Conservation (phyloP, 495 filamentous ascomycete genomes). For the Trichodelitschia bisporula region DNA sequence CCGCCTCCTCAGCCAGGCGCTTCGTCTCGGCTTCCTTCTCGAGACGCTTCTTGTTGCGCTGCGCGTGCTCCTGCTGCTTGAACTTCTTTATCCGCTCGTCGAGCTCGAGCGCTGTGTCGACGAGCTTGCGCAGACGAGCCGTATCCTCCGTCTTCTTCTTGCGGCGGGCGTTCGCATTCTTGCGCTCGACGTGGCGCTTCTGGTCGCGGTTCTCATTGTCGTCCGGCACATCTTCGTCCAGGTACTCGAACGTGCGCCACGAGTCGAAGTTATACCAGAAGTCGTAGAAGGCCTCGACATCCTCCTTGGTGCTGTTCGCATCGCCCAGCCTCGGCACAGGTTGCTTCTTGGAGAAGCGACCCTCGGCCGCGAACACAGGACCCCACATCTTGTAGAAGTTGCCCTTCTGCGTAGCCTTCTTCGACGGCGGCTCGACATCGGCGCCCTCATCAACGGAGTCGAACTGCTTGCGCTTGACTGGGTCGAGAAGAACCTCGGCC, state of each 20-base stretch:
- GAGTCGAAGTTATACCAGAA: conserved; percentile 99
- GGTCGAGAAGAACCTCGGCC: conserved; percentile 77
- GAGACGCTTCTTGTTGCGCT: conserved; percentile 77
- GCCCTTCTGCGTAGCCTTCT: conserved; percentile 63
- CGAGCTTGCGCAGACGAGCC: conserved; percentile 59
- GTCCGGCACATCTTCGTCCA: conserved; percentile 94
- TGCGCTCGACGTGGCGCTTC: conserved; percentile 90
- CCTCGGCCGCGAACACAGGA: conserved; percentile 68
- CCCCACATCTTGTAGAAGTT: conserved; percentile 91
- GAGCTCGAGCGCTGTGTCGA: conserved; percentile 56
- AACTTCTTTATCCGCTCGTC: conserved; percentile 97
- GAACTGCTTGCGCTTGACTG: conserved; percentile 78
- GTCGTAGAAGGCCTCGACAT: conserved; percentile 91
- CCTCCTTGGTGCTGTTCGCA: conserved; percentile 63
- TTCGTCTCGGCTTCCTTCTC: conserved; percentile 84
- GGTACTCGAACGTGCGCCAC: conserved; percentile 94
- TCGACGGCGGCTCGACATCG: conserved; percentile 69
- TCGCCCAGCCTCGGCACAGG: conserved; percentile 70
- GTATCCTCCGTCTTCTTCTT: conserved; percentile 99
- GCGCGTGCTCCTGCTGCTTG: conserved; percentile 66
- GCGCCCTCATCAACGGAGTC: conserved; percentile 89
- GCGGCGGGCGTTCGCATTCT: conserved; percentile 90
- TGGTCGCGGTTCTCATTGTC: conserved; percentile 98
- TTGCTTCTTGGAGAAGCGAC: conserved; percentile 70
- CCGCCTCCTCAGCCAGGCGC: conserved; percentile 55